Evolutionary conservation across 2,329 filamentous ascomycete species (phyloP).

Genomic region (Phyllosticta paracitricarpa): DNA sequence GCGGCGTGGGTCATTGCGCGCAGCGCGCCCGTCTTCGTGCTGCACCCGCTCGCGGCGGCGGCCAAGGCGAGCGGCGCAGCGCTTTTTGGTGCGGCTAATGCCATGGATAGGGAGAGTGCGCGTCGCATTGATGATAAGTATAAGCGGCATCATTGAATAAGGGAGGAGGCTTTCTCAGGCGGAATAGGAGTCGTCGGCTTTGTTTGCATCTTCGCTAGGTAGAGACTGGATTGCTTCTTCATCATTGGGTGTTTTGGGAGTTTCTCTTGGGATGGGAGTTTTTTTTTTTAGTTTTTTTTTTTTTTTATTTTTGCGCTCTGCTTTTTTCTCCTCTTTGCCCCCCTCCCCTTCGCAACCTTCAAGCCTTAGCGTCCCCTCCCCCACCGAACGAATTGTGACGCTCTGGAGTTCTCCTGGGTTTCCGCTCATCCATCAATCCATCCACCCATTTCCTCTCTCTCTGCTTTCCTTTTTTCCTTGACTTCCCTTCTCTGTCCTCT

Average conservation of each 20-base stretch:
- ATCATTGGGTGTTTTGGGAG: background rate
- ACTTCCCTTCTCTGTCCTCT: background rate
- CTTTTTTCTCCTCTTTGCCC: too few species aligned
- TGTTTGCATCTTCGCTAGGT: background rate
- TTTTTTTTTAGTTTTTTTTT: background rate
- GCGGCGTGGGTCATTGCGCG: constrained; percentile 69
- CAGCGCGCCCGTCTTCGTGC: constrained; percentile 84
- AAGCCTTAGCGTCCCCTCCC: too few species aligned
- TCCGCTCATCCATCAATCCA: too few species aligned
- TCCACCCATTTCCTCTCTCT: background rate
- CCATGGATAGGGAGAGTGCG: constrained; percentile 72
- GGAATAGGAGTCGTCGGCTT: too few species aligned
- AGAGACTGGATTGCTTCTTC: background rate
- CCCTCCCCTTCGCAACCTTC: too few species aligned
- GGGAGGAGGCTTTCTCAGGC: too few species aligned
- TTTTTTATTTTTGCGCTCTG: background rate
- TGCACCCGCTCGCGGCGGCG: constrained; percentile 82
- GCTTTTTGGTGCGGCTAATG: constrained; percentile 83
- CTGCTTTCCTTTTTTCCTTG: background rate
- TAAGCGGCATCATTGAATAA: background rate
- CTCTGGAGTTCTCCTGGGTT: too few species aligned
- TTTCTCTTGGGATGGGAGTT: background rate
- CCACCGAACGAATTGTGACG: too few species aligned
- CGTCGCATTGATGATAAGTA: constrained; percentile 64
- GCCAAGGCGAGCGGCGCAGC: constrained; percentile 83